Evolutionary conservation across 2,329 filamentous ascomycete genomes (phyloP), one percentile per base, ranked within the genome.

Genomic region (Sphaerulina musiva): DNA sequence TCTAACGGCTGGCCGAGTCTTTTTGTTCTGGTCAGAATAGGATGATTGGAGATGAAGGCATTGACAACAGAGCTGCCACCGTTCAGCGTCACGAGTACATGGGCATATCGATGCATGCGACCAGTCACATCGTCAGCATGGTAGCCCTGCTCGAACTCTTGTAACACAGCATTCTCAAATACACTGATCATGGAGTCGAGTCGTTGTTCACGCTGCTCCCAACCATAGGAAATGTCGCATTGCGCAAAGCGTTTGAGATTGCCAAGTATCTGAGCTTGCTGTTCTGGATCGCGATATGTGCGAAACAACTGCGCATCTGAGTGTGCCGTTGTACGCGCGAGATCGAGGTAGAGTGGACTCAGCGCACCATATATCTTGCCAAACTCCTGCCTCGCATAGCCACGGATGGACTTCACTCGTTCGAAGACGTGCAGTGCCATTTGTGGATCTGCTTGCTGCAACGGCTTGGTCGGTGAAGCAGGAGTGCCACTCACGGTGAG

Each of bases 121-220:
- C 89, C 90, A 60, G 95, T 87, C 51, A 95, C 83, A 69, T 98
- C 92, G 74, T 86, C 87, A 42, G 83, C 84, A 68, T 93, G 89
- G 62, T 95, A 95, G 3, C 89, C 93, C 60, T 93, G 87, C 70
- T 95, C 87, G 62, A 98, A 98, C 69, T 98, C 93, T 46, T 87
- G 81, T 48, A 96, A 74, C 3, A 95, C 91, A 3, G 91, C 90
- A 53, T 85, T 90, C 72, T 97, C 92, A 65, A 98, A 98, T 55
- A 93, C 84, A 38, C 80, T 80, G 60, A 85, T 81, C 80, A 95
- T 90, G 23, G 78, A 80, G 38, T 81, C 76, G 17, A 98, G 74
- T 66, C 85, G 87, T 58, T 86, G 82, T 64, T 87, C 81, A 42
- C 92, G 78, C 62, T 82, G 78, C 46, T 75, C 71, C 77, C 86